Evolutionary conservation across 495 filamentous ascomycete genomes (phyloP).

Genomic region (Aspergillus conjunctus): DNA sequence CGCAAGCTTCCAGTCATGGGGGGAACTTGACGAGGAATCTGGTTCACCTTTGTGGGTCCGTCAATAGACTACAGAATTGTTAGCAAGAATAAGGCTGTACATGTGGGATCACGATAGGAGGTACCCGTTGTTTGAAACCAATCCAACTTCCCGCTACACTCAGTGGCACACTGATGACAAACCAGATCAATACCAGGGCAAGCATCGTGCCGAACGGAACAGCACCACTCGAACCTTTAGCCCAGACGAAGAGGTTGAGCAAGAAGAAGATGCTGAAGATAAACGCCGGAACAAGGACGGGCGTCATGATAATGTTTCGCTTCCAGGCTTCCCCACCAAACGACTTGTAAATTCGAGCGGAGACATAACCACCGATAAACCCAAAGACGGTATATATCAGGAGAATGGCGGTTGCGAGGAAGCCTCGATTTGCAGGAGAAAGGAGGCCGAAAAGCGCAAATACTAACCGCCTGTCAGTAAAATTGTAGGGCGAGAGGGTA

Average conservation of each 20-base stretch:
- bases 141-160: slow-evolving; percentile 91
- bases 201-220: slow-evolving; percentile 98
- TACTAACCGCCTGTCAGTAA: slow-evolving; percentile 35
- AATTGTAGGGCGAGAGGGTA: background rate
- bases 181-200: slow-evolving; percentile 91
- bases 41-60: slow-evolving; percentile 90
- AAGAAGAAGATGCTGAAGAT: slow-evolving; percentile 91
- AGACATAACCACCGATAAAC: slow-evolving; percentile 90
- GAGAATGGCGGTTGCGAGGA: slow-evolving; percentile 87
- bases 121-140: slow-evolving; percentile 70
- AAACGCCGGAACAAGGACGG: slow-evolving; percentile 79
- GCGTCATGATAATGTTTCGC: slow-evolving; percentile 85
- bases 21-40: slow-evolving; percentile 96
- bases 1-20: slow-evolving; percentile 77
- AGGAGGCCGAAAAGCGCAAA: slow-evolving; percentile 94
- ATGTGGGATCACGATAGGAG: slow-evolving; percentile 7
- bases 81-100: slow-evolving; percentile 9
- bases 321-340: slow-evolving; percentile 94
- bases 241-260: slow-evolving; percentile 95
- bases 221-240: slow-evolving; percentile 82
- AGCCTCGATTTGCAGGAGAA: slow-evolving; percentile 91
- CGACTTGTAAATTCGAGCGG: slow-evolving; percentile 86
- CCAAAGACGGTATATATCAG: slow-evolving; percentile 91
- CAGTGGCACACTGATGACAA: slow-evolving; percentile 89
- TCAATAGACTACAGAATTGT: slow-evolving; percentile 53